These are phyloP conservation scores for Acer negundo DNA, from an alignment of 345 rosid genomes.

Conservation along the genomic window DNA sequence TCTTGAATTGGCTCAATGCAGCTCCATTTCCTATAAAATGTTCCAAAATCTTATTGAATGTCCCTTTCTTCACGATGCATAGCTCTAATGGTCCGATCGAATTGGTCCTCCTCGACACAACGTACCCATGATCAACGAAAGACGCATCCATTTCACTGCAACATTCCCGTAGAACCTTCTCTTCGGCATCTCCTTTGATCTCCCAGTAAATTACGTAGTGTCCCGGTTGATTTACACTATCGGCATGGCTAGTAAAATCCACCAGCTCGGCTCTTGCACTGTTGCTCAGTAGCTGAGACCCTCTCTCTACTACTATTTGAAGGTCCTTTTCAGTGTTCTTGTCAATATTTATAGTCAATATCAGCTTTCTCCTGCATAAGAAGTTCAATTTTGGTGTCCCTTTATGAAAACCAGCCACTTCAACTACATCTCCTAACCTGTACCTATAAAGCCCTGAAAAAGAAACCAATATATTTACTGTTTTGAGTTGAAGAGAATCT, in stretches of 20 bases:
- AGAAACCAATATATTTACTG: not conserved
- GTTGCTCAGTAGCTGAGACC: slow-evolving; percentile 50
- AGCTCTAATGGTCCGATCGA: slow-evolving; percentile 91
- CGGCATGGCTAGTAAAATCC: slow-evolving; percentile 90
- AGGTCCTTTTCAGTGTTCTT: slow-evolving; percentile 95
- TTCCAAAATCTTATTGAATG: slow-evolving; percentile 78
- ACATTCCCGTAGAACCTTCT: slow-evolving; percentile 60
- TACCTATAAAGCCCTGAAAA: slow-evolving; percentile 72
- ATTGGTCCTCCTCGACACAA: slow-evolving; percentile 68
- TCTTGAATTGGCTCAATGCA: slow-evolving; percentile 90
- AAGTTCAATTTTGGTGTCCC: slow-evolving; percentile 84
- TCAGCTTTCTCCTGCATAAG: slow-evolving; percentile 83
- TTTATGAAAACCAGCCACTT: slow-evolving; percentile 77
- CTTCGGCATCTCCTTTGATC: slow-evolving; percentile 76
- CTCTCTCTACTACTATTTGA: slow-evolving; percentile 76
- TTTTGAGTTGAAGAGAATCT: too few relatives aligned
- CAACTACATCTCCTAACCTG: slow-evolving; percentile 88
- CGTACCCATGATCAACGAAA: slow-evolving; percentile 81
- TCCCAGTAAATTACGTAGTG: slow-evolving; percentile 95
- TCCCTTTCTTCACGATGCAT: slow-evolving; percentile 68
- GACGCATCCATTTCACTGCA: slow-evolving; percentile 78
- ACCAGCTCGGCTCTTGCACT: slow-evolving; percentile 57
- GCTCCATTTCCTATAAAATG: slow-evolving; percentile 72
- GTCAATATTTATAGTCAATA: slow-evolving; percentile 83
- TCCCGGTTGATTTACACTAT: slow-evolving; percentile 55